phyloP scores from a whole-genome alignment of 2,329 filamentous ascomycete genomes.

The Pyrenochaeta sp. region DNA sequence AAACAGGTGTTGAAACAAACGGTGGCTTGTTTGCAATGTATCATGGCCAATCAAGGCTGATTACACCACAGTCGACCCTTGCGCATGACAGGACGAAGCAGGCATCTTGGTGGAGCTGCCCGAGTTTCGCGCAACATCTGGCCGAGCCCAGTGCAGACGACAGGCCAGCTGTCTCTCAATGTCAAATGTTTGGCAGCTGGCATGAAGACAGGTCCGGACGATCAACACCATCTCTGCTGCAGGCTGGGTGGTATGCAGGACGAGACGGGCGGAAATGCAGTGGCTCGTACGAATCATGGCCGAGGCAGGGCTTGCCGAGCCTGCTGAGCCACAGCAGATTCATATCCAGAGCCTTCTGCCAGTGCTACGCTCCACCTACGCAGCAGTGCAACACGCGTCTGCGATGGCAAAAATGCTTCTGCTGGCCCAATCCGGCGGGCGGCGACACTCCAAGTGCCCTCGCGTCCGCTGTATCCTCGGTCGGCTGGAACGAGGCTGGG shows the following conservation, averaged over 20 bases:
- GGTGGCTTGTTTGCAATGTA: constrained; percentile 28
- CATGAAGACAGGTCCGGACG: constrained; percentile 1
- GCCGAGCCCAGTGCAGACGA: constrained; percentile 12
- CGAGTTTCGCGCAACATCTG: constrained; percentile 17
- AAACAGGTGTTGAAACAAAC: constrained; percentile 38
- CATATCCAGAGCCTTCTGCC: neutral
- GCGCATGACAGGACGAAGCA: constrained; percentile 34
- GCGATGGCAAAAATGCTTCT: constrained; percentile 26
- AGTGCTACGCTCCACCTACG: constrained; percentile 22
- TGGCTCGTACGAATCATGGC: constrained; percentile 11
- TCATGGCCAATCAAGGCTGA: constrained; percentile 19
- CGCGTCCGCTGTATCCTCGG: constrained; percentile 28
- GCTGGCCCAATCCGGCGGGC: constrained; percentile 15
- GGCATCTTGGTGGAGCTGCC: constrained; percentile 22
- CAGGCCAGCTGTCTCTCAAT: constrained; percentile 20
- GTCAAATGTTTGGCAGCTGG: constrained; percentile 10
- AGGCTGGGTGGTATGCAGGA: constrained; percentile 13
- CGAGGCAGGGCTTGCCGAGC: constrained; percentile 14
- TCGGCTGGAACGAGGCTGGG: constrained; percentile 34
- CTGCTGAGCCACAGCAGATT: constrained; percentile 23
- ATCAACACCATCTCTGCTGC: constrained; percentile 1
- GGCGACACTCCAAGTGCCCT: constrained; percentile 8
- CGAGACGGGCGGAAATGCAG: neutral
- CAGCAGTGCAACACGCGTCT: constrained; percentile 32
- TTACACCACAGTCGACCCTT: constrained; percentile 12